Evolutionary conservation across 257 asterid genomes (phyloP).

Genomic region (Coffea eugenioides): DNA sequence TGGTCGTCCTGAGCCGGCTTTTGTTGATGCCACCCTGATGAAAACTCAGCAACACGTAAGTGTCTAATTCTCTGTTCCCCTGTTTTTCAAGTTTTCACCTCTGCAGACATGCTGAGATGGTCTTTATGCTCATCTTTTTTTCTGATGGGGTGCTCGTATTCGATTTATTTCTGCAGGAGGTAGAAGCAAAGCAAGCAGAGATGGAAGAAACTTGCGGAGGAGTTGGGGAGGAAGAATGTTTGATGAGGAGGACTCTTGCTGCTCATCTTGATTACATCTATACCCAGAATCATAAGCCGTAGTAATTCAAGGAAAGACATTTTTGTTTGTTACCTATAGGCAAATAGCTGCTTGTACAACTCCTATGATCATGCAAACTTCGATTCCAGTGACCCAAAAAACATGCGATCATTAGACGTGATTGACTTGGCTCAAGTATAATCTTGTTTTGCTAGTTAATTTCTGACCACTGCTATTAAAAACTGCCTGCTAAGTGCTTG

Average conservation of each 20-base stretch:
- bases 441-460: not conserved
- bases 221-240: slow-evolving; percentile 53
- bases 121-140: not conserved
- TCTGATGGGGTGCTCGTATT: not conserved
- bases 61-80: too few relatives aligned
- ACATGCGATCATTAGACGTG: not conserved
- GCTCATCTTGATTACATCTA: slow-evolving; percentile 71
- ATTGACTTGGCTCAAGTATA: not conserved
- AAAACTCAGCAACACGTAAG: slow-evolving; percentile 22
- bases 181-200: not conserved
- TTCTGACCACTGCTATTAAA: not conserved
- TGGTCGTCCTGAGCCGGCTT: slow-evolving; percentile 41
- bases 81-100: not conserved
- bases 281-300: slow-evolving; percentile 61
- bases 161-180: not conserved
- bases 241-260: slow-evolving; percentile 55
- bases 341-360: not conserved
- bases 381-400: not conserved
- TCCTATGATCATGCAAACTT: not conserved
- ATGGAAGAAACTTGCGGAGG: slow-evolving; percentile 47
- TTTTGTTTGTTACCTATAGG: not conserved
- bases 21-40: not conserved
- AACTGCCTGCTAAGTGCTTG: not conserved
- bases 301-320: not conserved
- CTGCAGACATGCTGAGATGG: not conserved